Evolutionary conservation across 805 yeast genomes (phyloP).

Genomic region (Nakazawaea molendinolei): DNA sequence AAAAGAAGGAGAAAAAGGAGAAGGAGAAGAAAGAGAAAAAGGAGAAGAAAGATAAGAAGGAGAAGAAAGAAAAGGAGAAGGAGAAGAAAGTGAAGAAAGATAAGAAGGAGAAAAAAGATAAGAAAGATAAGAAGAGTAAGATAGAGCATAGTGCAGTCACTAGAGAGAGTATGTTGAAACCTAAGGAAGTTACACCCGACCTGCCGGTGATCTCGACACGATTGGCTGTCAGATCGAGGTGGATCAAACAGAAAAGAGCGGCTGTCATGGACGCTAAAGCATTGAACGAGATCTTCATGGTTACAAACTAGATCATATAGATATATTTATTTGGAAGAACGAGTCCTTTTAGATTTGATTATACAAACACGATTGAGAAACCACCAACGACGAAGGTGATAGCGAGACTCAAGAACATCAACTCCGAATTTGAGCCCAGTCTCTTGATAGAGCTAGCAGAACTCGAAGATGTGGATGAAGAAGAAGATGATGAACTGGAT

Average conservation of each 20-base stretch:
- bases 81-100: slow-evolving; percentile 15
- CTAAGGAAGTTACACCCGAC: slow-evolving; percentile 22
- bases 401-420: slow-evolving; percentile 28
- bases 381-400: slow-evolving; percentile 39
- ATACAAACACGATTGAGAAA: slow-evolving; percentile 28
- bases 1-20: slow-evolving; percentile 20
- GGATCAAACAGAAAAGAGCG: slow-evolving; percentile 86
- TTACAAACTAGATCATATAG: slow-evolving; percentile 33
- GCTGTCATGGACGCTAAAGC: slow-evolving; percentile 88
- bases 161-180: slow-evolving; percentile 35
- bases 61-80: slow-evolving; percentile 19
- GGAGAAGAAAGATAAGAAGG: slow-evolving; percentile 17
- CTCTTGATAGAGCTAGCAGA: slow-evolving; percentile 17
- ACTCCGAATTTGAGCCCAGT: slow-evolving; percentile 16
- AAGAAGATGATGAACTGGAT: slow-evolving; percentile 19
- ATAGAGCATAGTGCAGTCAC: slow-evolving; percentile 20
- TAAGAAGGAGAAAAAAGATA: slow-evolving; percentile 17
- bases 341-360: slow-evolving; percentile 6
- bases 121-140: slow-evolving; percentile 16
- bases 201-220: slow-evolving; percentile 39
- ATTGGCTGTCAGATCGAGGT: slow-evolving; percentile 72
- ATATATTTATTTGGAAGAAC: neutral
- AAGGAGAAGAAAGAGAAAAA: slow-evolving; percentile 21
- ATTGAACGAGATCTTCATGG: slow-evolving; percentile 89
- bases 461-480: slow-evolving; percentile 19